Evolutionary conservation across 2,329 filamentous ascomycete genomes (phyloP).

Genomic region (Ceratocystis cacaofunesta): DNA sequence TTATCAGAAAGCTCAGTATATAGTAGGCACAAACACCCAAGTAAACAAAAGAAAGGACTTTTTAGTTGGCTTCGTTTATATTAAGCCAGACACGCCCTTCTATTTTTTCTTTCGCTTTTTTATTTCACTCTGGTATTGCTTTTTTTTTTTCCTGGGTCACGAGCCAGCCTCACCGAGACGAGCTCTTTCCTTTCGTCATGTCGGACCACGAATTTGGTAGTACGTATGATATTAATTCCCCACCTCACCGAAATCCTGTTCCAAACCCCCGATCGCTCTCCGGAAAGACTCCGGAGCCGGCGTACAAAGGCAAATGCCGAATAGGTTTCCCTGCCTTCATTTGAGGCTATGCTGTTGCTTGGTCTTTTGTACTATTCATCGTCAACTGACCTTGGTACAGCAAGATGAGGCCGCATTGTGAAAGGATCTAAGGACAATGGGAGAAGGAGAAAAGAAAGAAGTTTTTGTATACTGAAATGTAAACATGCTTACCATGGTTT

Average conservation of each 20-base stretch:
- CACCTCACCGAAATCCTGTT: neutral
- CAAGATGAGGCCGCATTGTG: neutral
- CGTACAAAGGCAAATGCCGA: neutral
- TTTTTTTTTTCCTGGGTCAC: neutral
- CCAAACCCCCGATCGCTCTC: too few relatives aligned
- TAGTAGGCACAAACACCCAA: too few relatives aligned
- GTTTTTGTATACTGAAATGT: neutral
- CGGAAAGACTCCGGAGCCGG: neutral
- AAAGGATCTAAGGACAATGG: neutral
- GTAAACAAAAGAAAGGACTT: too few relatives aligned
- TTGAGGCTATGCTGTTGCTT: neutral
- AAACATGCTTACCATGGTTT: neutral
- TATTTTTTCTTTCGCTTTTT: neutral
- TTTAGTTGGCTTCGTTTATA: too few relatives aligned
- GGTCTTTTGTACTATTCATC: neutral
- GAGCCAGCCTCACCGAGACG: neutral
- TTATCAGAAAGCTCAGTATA: too few relatives aligned
- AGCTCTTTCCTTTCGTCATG: slow-evolving; percentile 29
- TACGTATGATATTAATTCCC: slow-evolving; percentile 26
- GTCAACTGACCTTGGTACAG: neutral
- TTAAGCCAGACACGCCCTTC: too few relatives aligned
- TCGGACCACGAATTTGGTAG: slow-evolving; percentile 53
- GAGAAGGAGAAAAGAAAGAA: neutral
- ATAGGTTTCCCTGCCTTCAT: neutral
- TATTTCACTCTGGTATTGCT: neutral